phyloP scores from a whole-genome alignment of 2,329 filamentous ascomycete genomes.

The Pleoardoris graminearum region DNA sequence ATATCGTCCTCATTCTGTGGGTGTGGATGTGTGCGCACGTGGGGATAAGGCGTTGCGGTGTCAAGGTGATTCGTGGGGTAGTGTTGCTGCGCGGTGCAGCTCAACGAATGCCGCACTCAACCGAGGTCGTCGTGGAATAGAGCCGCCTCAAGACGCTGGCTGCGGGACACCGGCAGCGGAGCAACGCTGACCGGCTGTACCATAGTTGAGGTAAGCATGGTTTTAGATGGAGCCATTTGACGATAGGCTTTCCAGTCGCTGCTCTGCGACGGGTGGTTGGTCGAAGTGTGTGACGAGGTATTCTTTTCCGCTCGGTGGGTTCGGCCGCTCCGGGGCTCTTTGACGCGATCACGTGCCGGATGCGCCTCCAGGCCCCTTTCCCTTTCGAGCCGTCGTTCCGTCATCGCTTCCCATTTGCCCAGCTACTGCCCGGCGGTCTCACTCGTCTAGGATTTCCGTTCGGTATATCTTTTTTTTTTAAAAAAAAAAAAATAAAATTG shows the following conservation, averaged over 20 bases:
- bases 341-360: too few relatives aligned
- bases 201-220: conserved; percentile 7
- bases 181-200: neutral
- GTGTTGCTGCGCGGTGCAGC: conserved; percentile 28
- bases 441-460: too few relatives aligned
- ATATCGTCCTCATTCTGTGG: conserved; percentile 34
- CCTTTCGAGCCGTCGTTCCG: too few relatives aligned
- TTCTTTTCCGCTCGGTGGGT: too few relatives aligned
- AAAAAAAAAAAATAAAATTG: too few relatives aligned
- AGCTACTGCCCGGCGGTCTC: too few relatives aligned
- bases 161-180: conserved; percentile 12
- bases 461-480: too few relatives aligned
- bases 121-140: conserved; percentile 40
- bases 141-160: conserved; percentile 14
- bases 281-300: too few relatives aligned
- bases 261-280: conserved; percentile 4
- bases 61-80: conserved; percentile 19
- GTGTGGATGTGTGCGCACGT: too few relatives aligned
- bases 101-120: conserved; percentile 41
- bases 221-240: conserved; percentile 12
- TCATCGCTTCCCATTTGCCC: too few relatives aligned
- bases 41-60: conserved; percentile 17
- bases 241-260: conserved; percentile 13
- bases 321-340: too few relatives aligned
- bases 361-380: too few relatives aligned